phyloP scores from a whole-genome alignment of 306 rosid species.

The Vachellia pachyceras region DNA sequence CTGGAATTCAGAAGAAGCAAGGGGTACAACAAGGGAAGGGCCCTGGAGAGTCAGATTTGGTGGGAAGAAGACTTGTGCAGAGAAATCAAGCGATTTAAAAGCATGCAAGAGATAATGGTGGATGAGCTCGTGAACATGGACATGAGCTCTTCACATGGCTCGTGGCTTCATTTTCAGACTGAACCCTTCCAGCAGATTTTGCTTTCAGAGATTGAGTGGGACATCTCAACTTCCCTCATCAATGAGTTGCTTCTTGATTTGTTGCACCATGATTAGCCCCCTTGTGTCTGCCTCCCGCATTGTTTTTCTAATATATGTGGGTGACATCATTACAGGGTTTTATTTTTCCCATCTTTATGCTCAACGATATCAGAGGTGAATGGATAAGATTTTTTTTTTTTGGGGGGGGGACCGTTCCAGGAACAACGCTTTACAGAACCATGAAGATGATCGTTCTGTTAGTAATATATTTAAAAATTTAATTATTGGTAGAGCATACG shows the following conservation, averaged over 20 bases:
- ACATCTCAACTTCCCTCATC: slow-evolving; percentile 52
- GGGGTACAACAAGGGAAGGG: slow-evolving; percentile 47
- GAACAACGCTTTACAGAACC: no score
- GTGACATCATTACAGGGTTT: not conserved
- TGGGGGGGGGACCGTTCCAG: no score
- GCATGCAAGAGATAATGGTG: slow-evolving; percentile 57
- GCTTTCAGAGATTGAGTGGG: slow-evolving; percentile 55
- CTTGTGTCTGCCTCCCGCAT: not conserved
- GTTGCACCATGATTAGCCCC: slow-evolving; percentile 23
- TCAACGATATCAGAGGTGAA: no score
- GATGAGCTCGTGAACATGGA: slow-evolving; percentile 38
- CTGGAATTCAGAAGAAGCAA: slow-evolving; percentile 43
- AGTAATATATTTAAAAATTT: no score
- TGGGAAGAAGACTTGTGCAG: slow-evolving; percentile 58
- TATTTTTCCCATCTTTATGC: not conserved
- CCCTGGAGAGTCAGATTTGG: slow-evolving; percentile 42
- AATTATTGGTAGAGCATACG: no score
- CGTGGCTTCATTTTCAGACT: slow-evolving; percentile 39
- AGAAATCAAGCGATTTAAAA: slow-evolving; percentile 58
- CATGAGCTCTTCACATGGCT: not conserved
- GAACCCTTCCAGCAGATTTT: slow-evolving; percentile 59
- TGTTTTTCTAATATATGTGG: not conserved
- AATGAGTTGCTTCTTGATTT: slow-evolving; percentile 66
- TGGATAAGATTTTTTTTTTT: no score
- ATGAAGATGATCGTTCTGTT: no score